Evolutionary conservation across 1,139 yeast genomes (phyloP), one percentile per base, ranked within the genome.

Genomic region (Yamadazyma triangularis): DNA sequence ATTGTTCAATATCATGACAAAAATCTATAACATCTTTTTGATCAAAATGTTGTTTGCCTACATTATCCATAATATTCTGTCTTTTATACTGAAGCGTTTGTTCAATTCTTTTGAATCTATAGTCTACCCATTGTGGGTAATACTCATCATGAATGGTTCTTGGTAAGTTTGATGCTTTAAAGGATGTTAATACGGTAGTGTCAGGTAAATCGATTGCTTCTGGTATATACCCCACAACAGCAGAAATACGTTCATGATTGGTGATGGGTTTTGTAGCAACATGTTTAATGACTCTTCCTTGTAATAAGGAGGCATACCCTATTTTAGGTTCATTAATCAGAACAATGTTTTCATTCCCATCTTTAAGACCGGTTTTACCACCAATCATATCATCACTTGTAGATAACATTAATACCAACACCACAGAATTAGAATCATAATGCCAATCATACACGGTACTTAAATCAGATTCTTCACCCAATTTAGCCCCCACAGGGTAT

Each of bases 151-250:
- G 64, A 23, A 58, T 45, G 6, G 67, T 54, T 15, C 66, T 60
- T 21, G 57, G 58, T 32, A 59, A 53, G 26, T 53, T 51, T 27
- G 61, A 62, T 6, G 74, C 73, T 39, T 58, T 62, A 29, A 62
- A 64, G 3, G 74, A 65, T 18, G 58, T 50, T 30, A 66, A 47
- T 8, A 64, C 70, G 4, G 70, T 58, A 9, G 63, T 61, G 32
- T 71, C 77, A 23, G 52, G 49, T 24, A 50, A 37, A 28, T 48
- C 39, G 11, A 68, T 56, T 37, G 64, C 57, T 30, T 56, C 56
- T 23, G 77, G 72, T 34, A 70, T 57, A 45, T 58, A 68, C 2
- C 71, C 60, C 10, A 68, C 64, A 15, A 70, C 73, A 33, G 75
- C 39, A 10, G 60, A 46, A 27, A 58, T 58, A 42, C 64, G 49